Percentiles rank a stretch among this genome's conserved stretches.
These are phyloP conservation scores for Hypholoma sublateritium DNA, from an alignment of 768 basidiomycete genomes.

Conservation along the genomic window DNA sequence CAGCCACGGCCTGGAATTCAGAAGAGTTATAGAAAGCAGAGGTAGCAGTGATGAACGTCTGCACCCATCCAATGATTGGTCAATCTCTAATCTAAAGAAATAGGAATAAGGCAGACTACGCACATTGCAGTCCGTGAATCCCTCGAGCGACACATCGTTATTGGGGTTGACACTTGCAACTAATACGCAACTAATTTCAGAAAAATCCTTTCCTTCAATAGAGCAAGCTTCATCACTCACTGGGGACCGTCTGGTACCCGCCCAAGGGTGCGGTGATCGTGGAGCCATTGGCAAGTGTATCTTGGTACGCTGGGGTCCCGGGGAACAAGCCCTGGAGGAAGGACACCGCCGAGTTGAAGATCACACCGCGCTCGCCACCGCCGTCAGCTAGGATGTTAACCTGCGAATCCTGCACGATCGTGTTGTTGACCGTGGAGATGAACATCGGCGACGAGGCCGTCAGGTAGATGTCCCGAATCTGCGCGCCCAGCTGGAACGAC, in stretches of 20 bases:
- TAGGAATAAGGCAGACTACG: neutral
- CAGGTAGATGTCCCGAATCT: slow-evolving; percentile 54
- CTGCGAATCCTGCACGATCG: slow-evolving; percentile 36
- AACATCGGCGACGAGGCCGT: slow-evolving; percentile 50
- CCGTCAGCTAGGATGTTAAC: slow-evolving; percentile 59
- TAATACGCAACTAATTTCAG: slow-evolving; percentile 19
- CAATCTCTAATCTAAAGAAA: neutral
- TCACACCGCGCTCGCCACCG: slow-evolving; percentile 68
- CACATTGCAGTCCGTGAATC: slow-evolving; percentile 55
- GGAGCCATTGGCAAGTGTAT: slow-evolving; percentile 66
- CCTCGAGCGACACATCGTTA: slow-evolving; percentile 64
- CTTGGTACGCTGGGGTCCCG: slow-evolving; percentile 39
- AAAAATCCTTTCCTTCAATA: neutral
- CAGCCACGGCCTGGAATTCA: slow-evolving; percentile 44
- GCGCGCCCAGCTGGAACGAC: slow-evolving; percentile 55
- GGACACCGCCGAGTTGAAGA: slow-evolving; percentile 65
- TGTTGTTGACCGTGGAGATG: slow-evolving; percentile 42
- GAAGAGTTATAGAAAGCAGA: slow-evolving; percentile 54
- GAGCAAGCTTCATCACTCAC: slow-evolving; percentile 23
- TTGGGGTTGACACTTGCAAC: slow-evolving; percentile 66
- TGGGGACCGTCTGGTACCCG: slow-evolving; percentile 64
- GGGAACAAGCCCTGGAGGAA: slow-evolving; percentile 73
- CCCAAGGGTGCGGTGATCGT: slow-evolving; percentile 54
- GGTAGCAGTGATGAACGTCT: slow-evolving; percentile 52
- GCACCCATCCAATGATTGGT: neutral